These are phyloP conservation scores for Lentinula sp. DNA, from an alignment of 768 basidiomycete genomes.

Conservation along the genomic window DNA sequence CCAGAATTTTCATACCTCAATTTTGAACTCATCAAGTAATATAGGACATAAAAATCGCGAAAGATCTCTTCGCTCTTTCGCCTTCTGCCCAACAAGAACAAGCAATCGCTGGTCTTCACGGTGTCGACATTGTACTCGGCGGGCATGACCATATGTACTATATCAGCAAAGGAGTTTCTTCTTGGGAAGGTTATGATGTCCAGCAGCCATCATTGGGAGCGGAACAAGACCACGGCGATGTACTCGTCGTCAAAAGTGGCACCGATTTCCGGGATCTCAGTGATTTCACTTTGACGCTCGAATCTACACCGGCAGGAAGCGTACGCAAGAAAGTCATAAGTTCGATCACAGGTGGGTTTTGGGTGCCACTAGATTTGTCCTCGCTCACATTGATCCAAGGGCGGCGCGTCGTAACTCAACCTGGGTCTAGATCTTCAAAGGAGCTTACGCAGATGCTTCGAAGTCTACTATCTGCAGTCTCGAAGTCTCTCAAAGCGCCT, in stretches of 20 bases:
- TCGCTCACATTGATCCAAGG: conserved; percentile 31
- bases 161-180: conserved; percentile 55
- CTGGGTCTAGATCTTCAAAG: conserved; percentile 51
- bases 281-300: conserved; percentile 61
- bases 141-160: conserved; percentile 89
- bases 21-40: background rate
- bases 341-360: conserved; percentile 46
- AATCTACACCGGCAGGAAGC: conserved; percentile 53
- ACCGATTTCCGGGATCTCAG: conserved; percentile 87
- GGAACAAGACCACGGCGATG: conserved; percentile 66
- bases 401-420: conserved; percentile 56
- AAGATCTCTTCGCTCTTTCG: conserved; percentile 54
- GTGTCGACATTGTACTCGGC: conserved; percentile 79
- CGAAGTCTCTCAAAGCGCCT: conserved; percentile 63
- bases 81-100: conserved; percentile 41
- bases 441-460: conserved; percentile 53
- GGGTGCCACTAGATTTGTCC: conserved; percentile 3
- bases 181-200: conserved; percentile 64
- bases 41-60: conserved; percentile 70
- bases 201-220: conserved; percentile 51
- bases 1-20: background rate
- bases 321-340: conserved; percentile 61
- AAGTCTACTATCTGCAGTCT: conserved; percentile 62
- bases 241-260: conserved; percentile 79
- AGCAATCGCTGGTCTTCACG: conserved; percentile 51